Evolutionary conservation across 768 basidiomycete genomes (phyloP), one percentile per base, ranked within the genome.

Genomic region (Pleurotus giganteus): DNA sequence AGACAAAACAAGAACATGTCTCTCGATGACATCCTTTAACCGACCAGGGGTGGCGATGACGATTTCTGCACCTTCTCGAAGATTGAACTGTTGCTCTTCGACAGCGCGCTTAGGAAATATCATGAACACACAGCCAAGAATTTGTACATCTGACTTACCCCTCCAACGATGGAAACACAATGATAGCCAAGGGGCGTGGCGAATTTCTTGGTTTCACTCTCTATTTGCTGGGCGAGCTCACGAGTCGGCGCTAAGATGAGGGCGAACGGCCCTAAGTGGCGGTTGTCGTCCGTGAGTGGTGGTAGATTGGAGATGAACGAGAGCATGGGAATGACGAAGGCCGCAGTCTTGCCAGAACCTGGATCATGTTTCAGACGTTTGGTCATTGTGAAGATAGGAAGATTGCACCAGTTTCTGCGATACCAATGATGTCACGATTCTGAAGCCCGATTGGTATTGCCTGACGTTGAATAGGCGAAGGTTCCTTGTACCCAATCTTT

Each of bases 301-400:
- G 95, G 89, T 49, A 98, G 77, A 50, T 83, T 82, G 17, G 86
- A 85, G 62, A 99, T 99, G 72, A 98, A 99, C 29, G 91, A 78
- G 47, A 98, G 78, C 95, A 98, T 98, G 31, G 96, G 96, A 51
- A 98, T 96, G 57, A 98, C 95, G 68, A 98, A 98, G 2, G 95
- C 93, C 31, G 96, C 96, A 23, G 96, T 98, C 78, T 98, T 98
- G 68, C 96, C 96, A 64, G 96, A 98, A 79, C 95, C 94, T 95
- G 59, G 8, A 57, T 12, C 37, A 41, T 53, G 24, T 34, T 31
- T 42, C 49, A 58, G n/a, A 31, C 17, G 12, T 34, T 57, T 45
- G 29, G 57, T 39, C 46, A 47, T 53, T 6, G 41, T 24, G 53
- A 39, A 24, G 45, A 46, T 50, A 45, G 56, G 6, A 45, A 54